phyloP scores from a whole-genome alignment of 2,329 filamentous ascomycete species.

The Colletotrichum truncatum region DNA sequence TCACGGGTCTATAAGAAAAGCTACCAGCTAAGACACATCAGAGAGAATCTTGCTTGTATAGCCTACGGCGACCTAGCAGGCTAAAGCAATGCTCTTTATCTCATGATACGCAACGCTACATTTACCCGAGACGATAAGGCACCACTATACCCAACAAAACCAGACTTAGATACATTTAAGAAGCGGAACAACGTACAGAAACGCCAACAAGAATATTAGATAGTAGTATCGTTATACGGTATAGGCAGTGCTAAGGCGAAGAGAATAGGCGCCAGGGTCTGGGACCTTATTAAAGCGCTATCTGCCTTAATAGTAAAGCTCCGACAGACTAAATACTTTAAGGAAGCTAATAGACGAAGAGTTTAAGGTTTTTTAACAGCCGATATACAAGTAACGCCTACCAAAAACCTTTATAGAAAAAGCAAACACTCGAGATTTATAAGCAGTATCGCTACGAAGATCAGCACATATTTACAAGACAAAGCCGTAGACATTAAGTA shows the following conservation, averaged over 20 bases:
- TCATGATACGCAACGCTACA: not conserved
- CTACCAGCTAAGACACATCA: slow-evolving; percentile 1
- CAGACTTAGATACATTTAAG: not conserved
- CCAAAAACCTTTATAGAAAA: too few relatives aligned
- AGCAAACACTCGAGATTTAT: not conserved
- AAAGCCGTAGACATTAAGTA: not conserved
- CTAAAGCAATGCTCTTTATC: not conserved
- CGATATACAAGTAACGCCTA: too few relatives aligned
- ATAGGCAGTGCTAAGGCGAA: not conserved
- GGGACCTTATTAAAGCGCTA: not conserved
- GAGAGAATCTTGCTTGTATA: not conserved
- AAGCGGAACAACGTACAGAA: not conserved
- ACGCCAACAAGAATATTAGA: not conserved
- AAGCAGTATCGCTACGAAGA: not conserved
- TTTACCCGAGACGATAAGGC: not conserved
- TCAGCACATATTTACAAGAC: not conserved
- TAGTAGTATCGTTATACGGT: not conserved
- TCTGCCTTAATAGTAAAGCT: not conserved
- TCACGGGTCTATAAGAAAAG: not conserved
- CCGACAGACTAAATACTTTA: not conserved
- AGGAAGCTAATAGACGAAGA: too few relatives aligned
- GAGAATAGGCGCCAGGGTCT: not conserved
- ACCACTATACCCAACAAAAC: not conserved
- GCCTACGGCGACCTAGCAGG: not conserved
- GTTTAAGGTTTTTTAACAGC: too few relatives aligned